phyloP scores from a whole-genome alignment of 108 stramenopile genomes.

The Schizochytrium sp. region DNA sequence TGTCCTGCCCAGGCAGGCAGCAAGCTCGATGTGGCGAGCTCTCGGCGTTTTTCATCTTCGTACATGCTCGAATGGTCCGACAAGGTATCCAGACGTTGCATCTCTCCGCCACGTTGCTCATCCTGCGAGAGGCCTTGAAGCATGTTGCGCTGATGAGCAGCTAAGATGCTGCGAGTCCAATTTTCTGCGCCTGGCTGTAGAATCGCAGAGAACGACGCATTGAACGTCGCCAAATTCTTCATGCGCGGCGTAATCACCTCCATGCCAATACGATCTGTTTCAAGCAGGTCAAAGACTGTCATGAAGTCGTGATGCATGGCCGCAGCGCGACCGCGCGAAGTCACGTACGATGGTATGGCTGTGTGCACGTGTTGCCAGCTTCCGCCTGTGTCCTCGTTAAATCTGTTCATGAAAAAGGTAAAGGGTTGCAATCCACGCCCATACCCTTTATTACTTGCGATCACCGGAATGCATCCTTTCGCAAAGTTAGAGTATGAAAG shows the following conservation, averaged over 20 bases:
- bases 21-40: not conserved
- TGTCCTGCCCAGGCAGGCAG: not conserved
- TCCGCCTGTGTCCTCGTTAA: not conserved
- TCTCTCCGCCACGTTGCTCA: too few relatives aligned
- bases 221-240: too few relatives aligned
- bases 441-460: not conserved
- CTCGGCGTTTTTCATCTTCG: too few relatives aligned
- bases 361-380: not conserved
- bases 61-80: too few relatives aligned
- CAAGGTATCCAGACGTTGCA: too few relatives aligned
- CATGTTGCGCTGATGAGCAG: too few relatives aligned
- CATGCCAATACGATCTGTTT: not conserved
- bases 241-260: not conserved
- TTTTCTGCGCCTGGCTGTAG: too few relatives aligned
- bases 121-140: too few relatives aligned
- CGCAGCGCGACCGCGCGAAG: not conserved
- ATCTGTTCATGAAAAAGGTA: constrained; percentile 1
- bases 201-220: too few relatives aligned
- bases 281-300: not conserved
- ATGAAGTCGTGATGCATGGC: not conserved
- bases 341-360: not conserved
- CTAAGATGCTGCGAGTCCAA: too few relatives aligned
- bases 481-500: not conserved
- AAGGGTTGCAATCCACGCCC: not conserved
- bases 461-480: not conserved